These are phyloP conservation scores for Whalleya microplaca DNA, from an alignment of 2,329 filamentous ascomycete species.

Conservation along the genomic window DNA sequence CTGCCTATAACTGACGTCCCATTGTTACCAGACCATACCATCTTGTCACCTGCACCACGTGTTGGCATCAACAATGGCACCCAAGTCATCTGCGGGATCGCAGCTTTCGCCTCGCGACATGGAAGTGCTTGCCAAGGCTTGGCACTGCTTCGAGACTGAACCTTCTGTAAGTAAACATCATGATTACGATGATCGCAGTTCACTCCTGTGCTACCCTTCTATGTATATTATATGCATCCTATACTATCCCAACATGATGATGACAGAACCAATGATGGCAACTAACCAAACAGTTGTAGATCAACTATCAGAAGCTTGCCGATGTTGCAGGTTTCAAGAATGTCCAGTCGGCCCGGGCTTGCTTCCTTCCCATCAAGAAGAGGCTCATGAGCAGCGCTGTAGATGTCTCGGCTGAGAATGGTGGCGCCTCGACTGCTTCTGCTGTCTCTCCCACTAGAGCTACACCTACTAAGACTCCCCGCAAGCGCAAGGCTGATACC, in stretches of 20 bases:
- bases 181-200: background rate
- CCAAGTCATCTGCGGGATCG: conserved; percentile 2
- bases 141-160: conserved; percentile 9
- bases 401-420: background rate
- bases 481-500: conserved; percentile 9
- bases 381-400: conserved; percentile 19
- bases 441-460: background rate
- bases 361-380: conserved; percentile 19
- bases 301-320: conserved; percentile 24
- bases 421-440: background rate
- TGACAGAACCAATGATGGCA: background rate
- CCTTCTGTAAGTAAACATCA: conserved; percentile 17
- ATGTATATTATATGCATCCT: background rate
- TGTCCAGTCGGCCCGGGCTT: conserved; percentile 8
- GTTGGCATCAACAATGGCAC: conserved; percentile 9
- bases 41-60: background rate
- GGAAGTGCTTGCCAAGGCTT: conserved; percentile 17
- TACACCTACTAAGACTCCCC: conserved; percentile 1
- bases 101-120: conserved; percentile 15
- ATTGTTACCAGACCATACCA: background rate
- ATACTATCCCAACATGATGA: background rate
- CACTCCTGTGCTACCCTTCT: background rate
- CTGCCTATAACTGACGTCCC: background rate
- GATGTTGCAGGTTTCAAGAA: conserved; percentile 22
- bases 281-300: conserved; percentile 13